Conservation (phyloP, 1,284 basidiomycete species). For the Porodaedalea pini region DNA sequence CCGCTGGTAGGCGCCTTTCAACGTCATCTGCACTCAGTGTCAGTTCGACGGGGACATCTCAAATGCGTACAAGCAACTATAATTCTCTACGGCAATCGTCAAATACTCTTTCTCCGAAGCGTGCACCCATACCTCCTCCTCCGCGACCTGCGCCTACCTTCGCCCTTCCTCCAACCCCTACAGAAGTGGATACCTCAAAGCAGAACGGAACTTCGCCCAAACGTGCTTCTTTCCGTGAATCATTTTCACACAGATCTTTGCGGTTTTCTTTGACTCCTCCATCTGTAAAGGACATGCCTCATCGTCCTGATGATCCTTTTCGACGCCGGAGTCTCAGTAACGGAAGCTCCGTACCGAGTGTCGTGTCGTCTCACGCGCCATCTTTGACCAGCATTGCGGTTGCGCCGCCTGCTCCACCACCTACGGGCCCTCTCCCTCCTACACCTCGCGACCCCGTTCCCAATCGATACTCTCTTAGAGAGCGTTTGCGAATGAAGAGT, state of each 20-base stretch:
- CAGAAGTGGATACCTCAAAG: constrained; percentile 27
- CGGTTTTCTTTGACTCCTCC: constrained; percentile 59
- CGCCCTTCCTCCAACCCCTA: constrained; percentile 64
- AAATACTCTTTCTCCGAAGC: constrained; percentile 36
- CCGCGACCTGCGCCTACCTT: constrained; percentile 63
- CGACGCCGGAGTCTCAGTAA: constrained; percentile 41
- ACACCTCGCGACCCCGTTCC: constrained; percentile 29
- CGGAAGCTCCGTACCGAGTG: constrained; percentile 28
- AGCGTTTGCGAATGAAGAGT: constrained; percentile 61
- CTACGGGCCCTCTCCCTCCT: constrained; percentile 38
- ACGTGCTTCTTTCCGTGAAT: constrained; percentile 50
- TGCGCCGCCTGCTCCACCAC: constrained; percentile 45
- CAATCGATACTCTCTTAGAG: constrained; percentile 47
- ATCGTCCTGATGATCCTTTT: constrained; percentile 52
- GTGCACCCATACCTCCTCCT: constrained; percentile 63
- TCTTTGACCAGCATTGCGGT: no score
- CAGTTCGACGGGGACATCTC: constrained; percentile 45
- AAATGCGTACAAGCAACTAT: constrained; percentile 34
- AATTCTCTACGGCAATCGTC: constrained; percentile 26
- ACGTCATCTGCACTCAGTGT: constrained; percentile 37
- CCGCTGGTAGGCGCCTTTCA: constrained; percentile 15
- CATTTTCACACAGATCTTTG: constrained; percentile 48
- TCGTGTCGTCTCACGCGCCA: constrained; percentile 25
- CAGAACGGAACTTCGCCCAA: constrained; percentile 26
- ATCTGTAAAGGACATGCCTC: constrained; percentile 51